Evolutionary conservation across 2,329 filamentous ascomycete genomes (phyloP), one percentile per base, ranked within the genome.

Genomic region (Monilinia vaccinii-corymbosi): DNA sequence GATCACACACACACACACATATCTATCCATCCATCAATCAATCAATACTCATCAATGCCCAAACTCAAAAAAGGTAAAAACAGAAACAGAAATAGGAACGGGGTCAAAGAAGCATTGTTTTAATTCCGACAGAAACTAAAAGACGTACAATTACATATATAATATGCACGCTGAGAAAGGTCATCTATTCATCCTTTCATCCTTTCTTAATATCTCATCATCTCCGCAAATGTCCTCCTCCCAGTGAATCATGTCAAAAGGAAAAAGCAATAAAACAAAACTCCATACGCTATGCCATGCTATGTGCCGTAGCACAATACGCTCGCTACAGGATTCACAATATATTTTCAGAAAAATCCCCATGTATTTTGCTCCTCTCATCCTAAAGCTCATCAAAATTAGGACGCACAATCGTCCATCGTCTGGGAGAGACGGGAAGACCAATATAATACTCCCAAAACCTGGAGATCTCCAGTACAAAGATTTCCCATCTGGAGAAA

Each of bases 391-490:
- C 77, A 64, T 77, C 74, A 45, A 71, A 66, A 44, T 61, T 69
- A 23, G 70, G 71, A 21, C 58, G 60, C 53, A 65, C 62, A 32
- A 70, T 59, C 21, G 70, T n/a, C 84, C 84, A 87, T 23, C 73
- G 75, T 48, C 83, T 75, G 23, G 79, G 78, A 31, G 77, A 75
- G 4, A 85, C 78, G 16, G 81, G 80, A 61, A 83, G 71, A n/a
- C 85, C 85, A 45, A 87, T 72, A 79, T 83, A 88, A 69, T 76
- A 86, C 57, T 81, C 77, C 76, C 81, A 87, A 32, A 83, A 65
- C 44, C 84, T 77, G 31, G 73, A 74, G 8, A 77, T 60, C 69
- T 88, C 85, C 5, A 79, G 71, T 31, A 80, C 65, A 18, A 77
- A 63, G 47, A 88, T 82, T 56, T 77, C 73, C 58, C 74, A 76